A percentile compares a stretch with the other conserved stretches of the same genome.
Conservation (phyloP, 257 asterid species). For the Asclepias syriaca region DNA sequence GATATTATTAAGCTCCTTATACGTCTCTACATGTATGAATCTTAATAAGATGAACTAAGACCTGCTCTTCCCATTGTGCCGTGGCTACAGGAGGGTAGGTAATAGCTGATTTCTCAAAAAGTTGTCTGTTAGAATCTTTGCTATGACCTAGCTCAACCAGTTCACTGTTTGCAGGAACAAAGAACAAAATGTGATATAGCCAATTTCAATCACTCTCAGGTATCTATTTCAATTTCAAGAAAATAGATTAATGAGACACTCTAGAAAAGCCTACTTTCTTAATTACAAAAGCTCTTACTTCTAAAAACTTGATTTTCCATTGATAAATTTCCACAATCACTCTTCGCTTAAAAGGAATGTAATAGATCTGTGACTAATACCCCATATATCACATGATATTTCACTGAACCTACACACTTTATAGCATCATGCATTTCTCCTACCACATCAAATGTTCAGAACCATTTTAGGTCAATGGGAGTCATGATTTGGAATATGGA, state of each 20-base stretch:
- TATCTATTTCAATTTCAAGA: not conserved
- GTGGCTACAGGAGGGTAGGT: constrained; percentile 76
- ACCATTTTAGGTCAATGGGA: not conserved
- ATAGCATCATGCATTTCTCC: not conserved
- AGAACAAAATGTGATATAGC: not conserved
- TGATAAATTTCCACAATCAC: not conserved
- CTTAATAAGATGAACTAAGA: constrained; percentile 13
- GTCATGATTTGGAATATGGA: not conserved
- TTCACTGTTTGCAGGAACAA: constrained; percentile 51
- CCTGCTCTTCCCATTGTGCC: constrained; percentile 99
- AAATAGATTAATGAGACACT: not conserved
- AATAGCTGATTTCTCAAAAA: constrained; percentile 61
- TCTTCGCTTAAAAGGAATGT: not conserved
- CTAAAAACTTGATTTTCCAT: not conserved
- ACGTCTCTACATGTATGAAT: not conserved
- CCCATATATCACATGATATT: not conserved
- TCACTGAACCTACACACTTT: not conserved
- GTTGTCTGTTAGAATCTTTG: constrained; percentile 86
- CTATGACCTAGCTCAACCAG: constrained; percentile 74
- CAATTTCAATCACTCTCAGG: not conserved
- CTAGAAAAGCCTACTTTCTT: not conserved
- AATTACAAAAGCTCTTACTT: not conserved
- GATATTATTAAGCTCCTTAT: not conserved
- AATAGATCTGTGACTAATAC: not conserved
- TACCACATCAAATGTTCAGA: not conserved